Conservation (phyloP, 441 rosid species). For the Euphorbia schlechtendalii region DNA sequence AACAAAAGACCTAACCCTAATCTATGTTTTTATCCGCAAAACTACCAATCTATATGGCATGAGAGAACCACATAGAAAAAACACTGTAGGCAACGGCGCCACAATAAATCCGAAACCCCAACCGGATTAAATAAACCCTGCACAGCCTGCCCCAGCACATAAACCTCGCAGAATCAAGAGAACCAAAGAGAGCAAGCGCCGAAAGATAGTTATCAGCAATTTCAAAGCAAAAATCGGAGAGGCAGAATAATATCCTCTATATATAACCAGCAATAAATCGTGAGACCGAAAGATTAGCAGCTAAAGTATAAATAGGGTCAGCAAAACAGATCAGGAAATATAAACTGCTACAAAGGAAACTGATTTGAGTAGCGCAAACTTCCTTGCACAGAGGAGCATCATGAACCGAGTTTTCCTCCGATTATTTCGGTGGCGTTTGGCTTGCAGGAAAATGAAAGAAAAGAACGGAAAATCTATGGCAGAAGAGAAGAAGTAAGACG, state of each 20-base stretch:
- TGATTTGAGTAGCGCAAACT: not conserved
- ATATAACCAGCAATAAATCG: constrained; percentile 6
- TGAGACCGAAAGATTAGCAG: constrained; percentile 21
- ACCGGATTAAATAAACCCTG: constrained; percentile 7
- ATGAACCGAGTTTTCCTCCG: not conserved
- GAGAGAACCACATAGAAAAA: constrained; percentile 3
- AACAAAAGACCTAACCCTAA: constrained; percentile 26
- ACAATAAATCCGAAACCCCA: constrained; percentile 6
- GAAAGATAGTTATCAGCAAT: not conserved
- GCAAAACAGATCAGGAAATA: constrained; percentile 9
- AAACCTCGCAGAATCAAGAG: not conserved
- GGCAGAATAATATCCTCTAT: constrained; percentile 1
- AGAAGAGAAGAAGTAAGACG: constrained; percentile 11
- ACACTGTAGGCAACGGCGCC: not conserved
- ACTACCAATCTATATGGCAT: constrained; percentile 3
- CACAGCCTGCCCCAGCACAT: not conserved
- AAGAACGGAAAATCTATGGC: constrained; percentile 21
- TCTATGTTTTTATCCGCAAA: constrained; percentile 8
- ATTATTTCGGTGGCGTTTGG: constrained; percentile 26
- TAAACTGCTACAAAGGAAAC: not conserved
- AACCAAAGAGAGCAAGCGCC: not conserved
- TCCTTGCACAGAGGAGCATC: not conserved
- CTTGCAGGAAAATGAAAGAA: constrained; percentile 16
- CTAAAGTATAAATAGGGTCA: constrained; percentile 2
- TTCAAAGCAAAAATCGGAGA: not conserved